Conservation (phyloP, 2,329 filamentous ascomycete genomes). For the Leptographium flavum region DNA sequence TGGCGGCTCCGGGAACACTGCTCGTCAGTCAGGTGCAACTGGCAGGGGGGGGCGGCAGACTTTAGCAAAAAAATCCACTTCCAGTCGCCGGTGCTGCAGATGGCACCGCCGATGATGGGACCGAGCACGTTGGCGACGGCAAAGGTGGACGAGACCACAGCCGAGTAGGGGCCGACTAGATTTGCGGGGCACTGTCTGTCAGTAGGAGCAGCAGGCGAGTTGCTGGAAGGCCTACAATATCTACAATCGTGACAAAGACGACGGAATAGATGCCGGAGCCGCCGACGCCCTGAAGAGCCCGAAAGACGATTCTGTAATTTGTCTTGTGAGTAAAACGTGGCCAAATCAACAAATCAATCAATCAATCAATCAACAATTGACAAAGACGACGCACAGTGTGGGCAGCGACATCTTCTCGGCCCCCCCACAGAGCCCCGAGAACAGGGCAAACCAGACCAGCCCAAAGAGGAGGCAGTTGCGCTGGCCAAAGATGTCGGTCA, state of each 20-base stretch:
- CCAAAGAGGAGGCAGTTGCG: conserved; percentile 19
- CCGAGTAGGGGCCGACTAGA: conserved; percentile 9
- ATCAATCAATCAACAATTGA: too few species aligned
- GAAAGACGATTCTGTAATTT: conserved; percentile 22
- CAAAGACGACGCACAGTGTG: conserved; percentile 15
- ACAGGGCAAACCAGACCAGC: conserved; percentile 21
- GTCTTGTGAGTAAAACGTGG: too few species aligned
- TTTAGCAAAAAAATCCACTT: conserved; percentile 20
- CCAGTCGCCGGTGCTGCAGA: conserved; percentile 20
- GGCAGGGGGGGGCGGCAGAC: conserved; percentile 14
- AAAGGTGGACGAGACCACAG: conserved; percentile 23
- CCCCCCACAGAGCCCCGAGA: conserved; percentile 24
- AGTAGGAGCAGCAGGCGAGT: background rate
- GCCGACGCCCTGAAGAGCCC: conserved; percentile 28
- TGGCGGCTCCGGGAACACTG: background rate
- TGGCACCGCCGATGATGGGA: conserved; percentile 28
- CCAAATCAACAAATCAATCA: too few species aligned
- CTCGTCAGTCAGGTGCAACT: background rate
- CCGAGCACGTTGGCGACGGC: conserved; percentile 26
- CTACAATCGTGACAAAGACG: conserved; percentile 20
- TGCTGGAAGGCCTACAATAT: conserved; percentile 14
- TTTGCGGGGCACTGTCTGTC: conserved; percentile 14
- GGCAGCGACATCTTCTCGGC: conserved; percentile 14
- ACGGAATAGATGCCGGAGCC: conserved; percentile 32
- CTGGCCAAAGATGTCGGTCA: conserved; percentile 27